A percentile compares a stretch with the other conserved stretches of the same genome.
phyloP scores from a whole-genome alignment of 164 flowering plant genomes.

The Santalum album region DNA sequence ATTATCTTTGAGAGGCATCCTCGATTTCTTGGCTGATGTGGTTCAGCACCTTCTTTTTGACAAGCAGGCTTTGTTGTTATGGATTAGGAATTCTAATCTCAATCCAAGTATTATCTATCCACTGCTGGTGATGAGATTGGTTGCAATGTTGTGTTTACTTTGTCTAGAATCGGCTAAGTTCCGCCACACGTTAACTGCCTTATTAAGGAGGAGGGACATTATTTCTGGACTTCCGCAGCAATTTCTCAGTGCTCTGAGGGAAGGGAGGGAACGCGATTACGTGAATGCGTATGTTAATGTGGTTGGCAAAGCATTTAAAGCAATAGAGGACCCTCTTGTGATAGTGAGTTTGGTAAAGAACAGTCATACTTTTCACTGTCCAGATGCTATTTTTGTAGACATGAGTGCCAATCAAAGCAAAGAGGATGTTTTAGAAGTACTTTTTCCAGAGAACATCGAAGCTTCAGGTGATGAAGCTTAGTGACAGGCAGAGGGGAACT shows the following conservation, averaged over 20 bases:
- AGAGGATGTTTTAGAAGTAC: slow-evolving; percentile 27
- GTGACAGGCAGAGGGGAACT: not conserved
- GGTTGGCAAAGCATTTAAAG: slow-evolving; percentile 40
- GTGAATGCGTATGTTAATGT: not conserved
- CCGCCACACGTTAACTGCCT: slow-evolving; percentile 10
- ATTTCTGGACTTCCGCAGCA: slow-evolving; percentile 29
- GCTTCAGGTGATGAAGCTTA: not conserved
- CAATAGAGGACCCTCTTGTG: slow-evolving; percentile 53
- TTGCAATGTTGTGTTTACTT: slow-evolving; percentile 30
- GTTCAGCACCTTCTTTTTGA: not conserved
- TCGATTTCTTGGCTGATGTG: not conserved
- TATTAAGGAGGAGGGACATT: slow-evolving; percentile 18
- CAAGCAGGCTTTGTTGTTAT: not conserved
- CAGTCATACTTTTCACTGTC: slow-evolving; percentile 4
- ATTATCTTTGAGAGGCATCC: not conserved
- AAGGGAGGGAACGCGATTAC: not conserved
- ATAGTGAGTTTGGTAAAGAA: slow-evolving; percentile 17
- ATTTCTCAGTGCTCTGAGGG: slow-evolving; percentile 19
- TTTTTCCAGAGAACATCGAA: slow-evolving; percentile 30
- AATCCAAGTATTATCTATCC: not conserved
- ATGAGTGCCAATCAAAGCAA: slow-evolving; percentile 17
- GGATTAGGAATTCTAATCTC: not conserved
- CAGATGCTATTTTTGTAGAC: slow-evolving; percentile 25
- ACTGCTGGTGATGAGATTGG: slow-evolving; percentile 26
- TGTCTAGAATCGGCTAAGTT: slow-evolving; percentile 23